phyloP scores from a whole-genome alignment of 805 yeast species.

The Hyphopichia homilentoma region DNA sequence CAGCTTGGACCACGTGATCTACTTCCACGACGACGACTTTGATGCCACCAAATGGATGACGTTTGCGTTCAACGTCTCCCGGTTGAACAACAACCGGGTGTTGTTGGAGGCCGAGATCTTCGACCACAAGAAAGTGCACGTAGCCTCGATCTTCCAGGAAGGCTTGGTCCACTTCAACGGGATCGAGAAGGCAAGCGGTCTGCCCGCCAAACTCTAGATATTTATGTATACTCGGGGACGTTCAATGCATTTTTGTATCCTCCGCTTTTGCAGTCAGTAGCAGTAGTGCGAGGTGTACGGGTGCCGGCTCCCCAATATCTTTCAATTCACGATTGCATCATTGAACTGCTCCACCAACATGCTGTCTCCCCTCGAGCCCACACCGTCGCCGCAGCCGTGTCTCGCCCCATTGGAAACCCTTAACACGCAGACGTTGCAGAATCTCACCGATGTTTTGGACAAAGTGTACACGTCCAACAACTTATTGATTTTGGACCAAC shows the following conservation, averaged over 20 bases:
- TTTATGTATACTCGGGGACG: no score
- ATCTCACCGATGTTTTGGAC: constrained; percentile 17
- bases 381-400: no score
- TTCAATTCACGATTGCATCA: no score
- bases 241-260: no score
- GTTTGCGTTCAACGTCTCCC: constrained; percentile 44
- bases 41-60: constrained; percentile 49
- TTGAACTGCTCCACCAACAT: no score
- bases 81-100: constrained; percentile 51
- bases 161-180: constrained; percentile 44
- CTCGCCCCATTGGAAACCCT: no score
- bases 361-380: no score
- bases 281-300: no score
- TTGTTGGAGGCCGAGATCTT: constrained; percentile 58
- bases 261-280: no score
- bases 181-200: constrained; percentile 14
- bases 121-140: constrained; percentile 44
- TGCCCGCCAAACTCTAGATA: no score
- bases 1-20: constrained; percentile 63
- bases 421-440: constrained; percentile 17
- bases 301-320: no score
- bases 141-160: constrained; percentile 65
- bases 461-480: constrained; percentile 23
- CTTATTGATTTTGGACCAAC: constrained; percentile 42
- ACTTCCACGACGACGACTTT: constrained; percentile 57